Percentiles rank a stretch among this genome's conserved stretches.
Evolutionary conservation across 2,329 filamentous ascomycete species (phyloP).

Genomic region (Ustilaginoidea virens): DNA sequence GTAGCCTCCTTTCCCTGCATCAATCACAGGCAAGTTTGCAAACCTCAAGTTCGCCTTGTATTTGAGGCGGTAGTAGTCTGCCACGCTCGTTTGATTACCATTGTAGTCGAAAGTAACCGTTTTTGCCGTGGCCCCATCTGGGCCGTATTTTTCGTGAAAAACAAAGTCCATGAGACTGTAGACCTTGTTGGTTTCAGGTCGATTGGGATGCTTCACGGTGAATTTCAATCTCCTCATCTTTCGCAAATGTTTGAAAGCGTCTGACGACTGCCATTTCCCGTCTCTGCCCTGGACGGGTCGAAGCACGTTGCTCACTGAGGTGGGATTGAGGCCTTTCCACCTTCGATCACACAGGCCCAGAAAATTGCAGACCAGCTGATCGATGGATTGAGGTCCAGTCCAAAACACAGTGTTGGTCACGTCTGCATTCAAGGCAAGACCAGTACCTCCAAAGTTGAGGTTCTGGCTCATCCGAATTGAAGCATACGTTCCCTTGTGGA

Average conservation of each 20-base stretch:
- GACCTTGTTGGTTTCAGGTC: conserved; percentile 26
- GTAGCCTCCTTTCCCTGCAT: conserved; percentile 35
- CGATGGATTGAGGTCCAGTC: conserved; percentile 27
- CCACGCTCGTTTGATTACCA: conserved; percentile 28
- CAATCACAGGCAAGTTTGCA: conserved; percentile 38
- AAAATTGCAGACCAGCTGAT: conserved; percentile 21
- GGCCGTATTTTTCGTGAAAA: conserved; percentile 27
- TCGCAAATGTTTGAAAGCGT: conserved; percentile 38
- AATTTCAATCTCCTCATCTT: conserved; percentile 41
- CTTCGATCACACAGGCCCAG: conserved; percentile 14
- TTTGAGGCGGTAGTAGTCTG: conserved; percentile 38
- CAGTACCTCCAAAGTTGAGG: conserved; percentile 31
- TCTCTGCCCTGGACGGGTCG: conserved; percentile 16
- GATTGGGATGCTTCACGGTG: conserved; percentile 33
- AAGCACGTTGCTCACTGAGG: conserved; percentile 15
- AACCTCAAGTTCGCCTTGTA: conserved; percentile 35
- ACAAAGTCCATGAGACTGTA: conserved; percentile 38
- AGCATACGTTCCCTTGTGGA: conserved; percentile 79
- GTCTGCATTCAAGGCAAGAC: conserved; percentile 74
- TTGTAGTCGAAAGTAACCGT: conserved; percentile 40
- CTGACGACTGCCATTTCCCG: conserved; percentile 22
- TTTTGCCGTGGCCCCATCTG: conserved; percentile 31
- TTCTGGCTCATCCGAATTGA: conserved; percentile 61
- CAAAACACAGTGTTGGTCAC: conserved; percentile 89
- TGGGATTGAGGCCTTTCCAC: conserved; percentile 12